phyloP scores from a whole-genome alignment of 441 rosid species.

The Macaranga tanarius region DNA sequence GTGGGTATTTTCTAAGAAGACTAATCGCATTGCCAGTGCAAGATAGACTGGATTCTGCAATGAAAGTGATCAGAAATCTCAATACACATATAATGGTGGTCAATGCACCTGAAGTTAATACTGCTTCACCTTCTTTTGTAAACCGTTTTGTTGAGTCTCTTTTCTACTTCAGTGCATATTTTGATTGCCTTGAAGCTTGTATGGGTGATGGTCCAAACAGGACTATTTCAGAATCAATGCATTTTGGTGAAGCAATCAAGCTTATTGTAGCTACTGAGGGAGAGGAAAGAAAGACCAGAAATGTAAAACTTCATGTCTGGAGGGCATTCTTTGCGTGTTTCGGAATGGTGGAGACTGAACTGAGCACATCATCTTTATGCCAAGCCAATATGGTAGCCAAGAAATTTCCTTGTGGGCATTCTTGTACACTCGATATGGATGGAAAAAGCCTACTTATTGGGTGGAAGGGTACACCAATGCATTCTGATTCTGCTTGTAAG shows the following conservation, averaged over 20 bases:
- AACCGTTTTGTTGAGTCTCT: conserved; percentile 46
- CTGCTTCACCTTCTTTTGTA: conserved; percentile 41
- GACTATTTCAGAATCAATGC: conserved; percentile 10
- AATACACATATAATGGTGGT: conserved; percentile 45
- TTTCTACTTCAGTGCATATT: conserved; percentile 46
- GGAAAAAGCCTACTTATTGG: conserved; percentile 30
- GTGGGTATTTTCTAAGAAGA: conserved; percentile 12
- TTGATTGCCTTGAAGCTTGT: conserved; percentile 45
- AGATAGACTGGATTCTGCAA: conserved; percentile 37
- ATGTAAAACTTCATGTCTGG: conserved; percentile 34
- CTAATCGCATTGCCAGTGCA: conserved; percentile 32
- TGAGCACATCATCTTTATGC: conserved; percentile 28
- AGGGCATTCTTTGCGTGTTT: conserved; percentile 28
- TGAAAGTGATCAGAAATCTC: conserved; percentile 40
- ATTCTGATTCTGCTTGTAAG: conserved; percentile 38
- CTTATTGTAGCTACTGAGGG: conserved; percentile 32
- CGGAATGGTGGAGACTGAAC: conserved; percentile 36
- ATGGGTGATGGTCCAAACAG: conserved; percentile 25
- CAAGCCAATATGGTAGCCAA: conserved; percentile 29
- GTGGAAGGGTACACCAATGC: conserved; percentile 40
- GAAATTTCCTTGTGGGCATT: conserved; percentile 27
- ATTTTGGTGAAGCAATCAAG: conserved; percentile 21
- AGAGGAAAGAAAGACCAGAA: conserved; percentile 22
- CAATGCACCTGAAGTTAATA: conserved; percentile 37
- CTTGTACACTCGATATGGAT: conserved; percentile 26